Percentiles rank a stretch among this genome's conserved stretches.
These are phyloP conservation scores for Geotrichum bryndzae DNA, from an alignment of 1,139 yeast species.

Conservation along the genomic window DNA sequence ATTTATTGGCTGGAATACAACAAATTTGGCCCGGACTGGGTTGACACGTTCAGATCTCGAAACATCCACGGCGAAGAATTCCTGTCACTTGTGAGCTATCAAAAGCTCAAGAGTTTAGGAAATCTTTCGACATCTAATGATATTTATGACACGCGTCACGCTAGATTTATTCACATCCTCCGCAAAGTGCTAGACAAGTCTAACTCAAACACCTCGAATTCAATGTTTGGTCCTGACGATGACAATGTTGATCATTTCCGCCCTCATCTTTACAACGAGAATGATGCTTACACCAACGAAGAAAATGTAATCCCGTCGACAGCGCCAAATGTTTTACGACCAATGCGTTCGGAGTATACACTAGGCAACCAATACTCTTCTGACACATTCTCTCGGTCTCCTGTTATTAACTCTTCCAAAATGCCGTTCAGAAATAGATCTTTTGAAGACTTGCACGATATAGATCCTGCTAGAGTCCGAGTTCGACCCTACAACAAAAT, in stretches of 20 bases:
- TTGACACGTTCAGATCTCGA: conserved; percentile 51
- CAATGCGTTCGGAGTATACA: conserved; percentile 9
- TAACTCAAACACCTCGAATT: conserved; percentile 18
- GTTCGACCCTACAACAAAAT: conserved; percentile 5
- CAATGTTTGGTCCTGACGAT: neutral
- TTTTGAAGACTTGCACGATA: conserved; percentile 11
- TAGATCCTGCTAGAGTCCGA: conserved; percentile 7
- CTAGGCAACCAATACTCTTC: conserved; percentile 7
- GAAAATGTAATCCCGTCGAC: neutral
- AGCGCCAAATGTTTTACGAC: neutral
- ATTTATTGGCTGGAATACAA: conserved; percentile 60
- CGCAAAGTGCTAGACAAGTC: conserved; percentile 44
- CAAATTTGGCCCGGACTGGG: conserved; percentile 70
- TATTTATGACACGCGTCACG: conserved; percentile 45
- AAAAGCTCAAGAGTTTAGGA: conserved; percentile 41
- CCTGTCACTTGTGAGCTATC: conserved; percentile 63
- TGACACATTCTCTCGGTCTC: conserved; percentile 3
- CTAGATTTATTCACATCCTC: conserved; percentile 49
- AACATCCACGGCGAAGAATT: conserved; percentile 61
- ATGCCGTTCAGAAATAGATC: conserved; percentile 13
- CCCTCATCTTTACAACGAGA: neutral
- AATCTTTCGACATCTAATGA: conserved; percentile 39
- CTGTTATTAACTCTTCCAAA: conserved; percentile 4
- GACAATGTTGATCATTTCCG: neutral
- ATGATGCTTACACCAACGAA: neutral